Evolutionary conservation across 139 green algal species (phyloP), one percentile per base, ranked within the genome.

Genomic region (Astrephomene gubernaculifera): DNA sequence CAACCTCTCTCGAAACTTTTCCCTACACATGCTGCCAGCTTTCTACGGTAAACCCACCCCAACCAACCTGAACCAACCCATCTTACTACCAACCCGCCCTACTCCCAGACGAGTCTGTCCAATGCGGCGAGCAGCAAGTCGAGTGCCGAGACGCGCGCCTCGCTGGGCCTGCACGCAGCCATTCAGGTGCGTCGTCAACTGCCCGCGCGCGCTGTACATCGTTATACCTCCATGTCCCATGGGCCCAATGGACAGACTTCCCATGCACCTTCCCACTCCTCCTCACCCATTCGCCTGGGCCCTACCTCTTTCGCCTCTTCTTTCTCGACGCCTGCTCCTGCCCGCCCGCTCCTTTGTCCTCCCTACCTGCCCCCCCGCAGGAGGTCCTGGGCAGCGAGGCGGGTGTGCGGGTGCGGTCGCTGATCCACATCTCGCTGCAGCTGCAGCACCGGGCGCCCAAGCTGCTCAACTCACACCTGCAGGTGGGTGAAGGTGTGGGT

Each of bases 401-500:
- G 27, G 49, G 43, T n/a, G 8, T 29, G 2, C 71, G 71, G 2
- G 71, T 31, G 14, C 44, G 45, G 4, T 2, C 63, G 12, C 29
- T 79, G 41, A 1, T 79, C 35, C 3, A 5, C 27, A 25, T 39
- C 2, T 17, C 43, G 29, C 27, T 4, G 14, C 44, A 43, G 1
- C 29, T 79, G 19, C 49, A 79, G 31, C 27, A 44, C 6, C 0
- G 4, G 8, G 10, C 49, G 27, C 27, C 21, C 36, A 79, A 79
- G 43, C 3, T 29, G 14, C 21, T 81, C 21, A 19, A 21, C 5
- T 6, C 19, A 22, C 43, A 53, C 22, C 22, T 81, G 33, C 49
- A 81, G 73, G 73, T 80, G 72, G 3, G 72, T 24, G n/a, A 3
- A 36, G 65, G 33, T n/a, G 65, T n/a, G n/a, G n/a, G n/a, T n/a